phyloP scores from a whole-genome alignment of 1,139 yeast genomes.

The Geotrichum cucujoidarum region DNA sequence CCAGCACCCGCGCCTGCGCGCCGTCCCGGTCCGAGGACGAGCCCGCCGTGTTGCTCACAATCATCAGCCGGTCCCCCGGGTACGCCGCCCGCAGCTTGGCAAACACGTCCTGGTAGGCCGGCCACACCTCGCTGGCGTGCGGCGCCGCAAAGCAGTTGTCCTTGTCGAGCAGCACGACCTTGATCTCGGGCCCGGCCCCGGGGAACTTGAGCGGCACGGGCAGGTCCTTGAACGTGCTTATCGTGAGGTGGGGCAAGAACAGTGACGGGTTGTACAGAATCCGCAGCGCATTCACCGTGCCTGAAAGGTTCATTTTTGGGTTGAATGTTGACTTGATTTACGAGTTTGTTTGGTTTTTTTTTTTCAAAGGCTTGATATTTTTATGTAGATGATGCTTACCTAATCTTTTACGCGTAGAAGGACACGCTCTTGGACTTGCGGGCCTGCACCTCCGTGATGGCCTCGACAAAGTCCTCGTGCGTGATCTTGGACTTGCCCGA shows the following conservation, averaged over 20 bases:
- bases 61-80: slow-evolving; percentile 62
- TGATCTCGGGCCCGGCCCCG: slow-evolving; percentile 42
- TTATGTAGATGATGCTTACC: not conserved
- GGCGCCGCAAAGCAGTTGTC: slow-evolving; percentile 93
- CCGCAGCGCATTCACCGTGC: slow-evolving; percentile 62
- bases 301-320: slow-evolving; percentile 58
- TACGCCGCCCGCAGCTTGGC: slow-evolving; percentile 47
- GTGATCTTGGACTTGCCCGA: slow-evolving; percentile 87
- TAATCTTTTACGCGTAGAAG: slow-evolving; percentile 66
- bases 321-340: no score
- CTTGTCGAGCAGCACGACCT: slow-evolving; percentile 84
- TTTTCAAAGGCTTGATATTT: not conserved
- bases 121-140: slow-evolving; percentile 76
- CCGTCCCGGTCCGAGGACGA: slow-evolving; percentile 65
- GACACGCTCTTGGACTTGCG: slow-evolving; percentile 92
- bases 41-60: slow-evolving; percentile 93
- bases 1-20: slow-evolving; percentile 61
- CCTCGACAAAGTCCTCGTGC: slow-evolving; percentile 98
- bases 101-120: slow-evolving; percentile 59
- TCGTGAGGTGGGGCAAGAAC: slow-evolving; percentile 62
- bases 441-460: slow-evolving; percentile 96
- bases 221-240: slow-evolving; percentile 61
- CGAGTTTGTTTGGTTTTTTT: not conserved
- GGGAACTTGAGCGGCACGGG: slow-evolving; percentile 40
- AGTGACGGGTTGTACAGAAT: slow-evolving; percentile 59